Conservation (phyloP, 257 asterid genomes). For the Capsicum rhomboideum region DNA sequence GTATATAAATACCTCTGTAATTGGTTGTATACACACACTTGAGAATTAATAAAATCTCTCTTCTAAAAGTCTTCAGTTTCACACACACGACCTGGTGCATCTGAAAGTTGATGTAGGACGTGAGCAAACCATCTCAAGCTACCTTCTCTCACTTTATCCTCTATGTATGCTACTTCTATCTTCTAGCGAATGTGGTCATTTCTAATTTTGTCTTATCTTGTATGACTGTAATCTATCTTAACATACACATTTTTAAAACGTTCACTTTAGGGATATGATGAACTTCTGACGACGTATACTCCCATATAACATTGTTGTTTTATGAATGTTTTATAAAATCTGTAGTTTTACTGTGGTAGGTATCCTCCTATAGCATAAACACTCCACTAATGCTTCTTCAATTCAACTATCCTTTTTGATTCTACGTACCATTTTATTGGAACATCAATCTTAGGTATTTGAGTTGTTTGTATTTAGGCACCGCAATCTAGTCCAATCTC, state of each 20-base stretch:
- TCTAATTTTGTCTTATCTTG: neutral
- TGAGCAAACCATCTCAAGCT: neutral
- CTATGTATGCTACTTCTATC: neutral
- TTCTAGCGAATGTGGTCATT: neutral
- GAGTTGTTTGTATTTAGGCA: neutral
- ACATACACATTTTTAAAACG: neutral
- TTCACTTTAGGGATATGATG: neutral
- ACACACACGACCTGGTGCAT: neutral
- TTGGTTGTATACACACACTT: too few relatives aligned
- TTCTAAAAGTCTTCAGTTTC: too few relatives aligned
- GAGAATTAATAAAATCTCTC: too few relatives aligned
- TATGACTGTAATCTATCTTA: neutral
- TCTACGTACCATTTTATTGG: neutral
- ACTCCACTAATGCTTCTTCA: neutral
- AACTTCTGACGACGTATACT: neutral
- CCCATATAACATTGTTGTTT: neutral
- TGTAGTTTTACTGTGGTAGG: neutral
- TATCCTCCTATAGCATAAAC: neutral
- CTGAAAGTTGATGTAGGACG: neutral
- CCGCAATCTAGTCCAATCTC: neutral
- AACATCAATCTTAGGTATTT: neutral
- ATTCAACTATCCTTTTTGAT: neutral
- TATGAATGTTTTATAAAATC: neutral
- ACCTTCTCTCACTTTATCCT: neutral
- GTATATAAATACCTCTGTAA: too few relatives aligned